Conservation (phyloP, 129 eudicot genomes). For the Flaveria linearis region DNA sequence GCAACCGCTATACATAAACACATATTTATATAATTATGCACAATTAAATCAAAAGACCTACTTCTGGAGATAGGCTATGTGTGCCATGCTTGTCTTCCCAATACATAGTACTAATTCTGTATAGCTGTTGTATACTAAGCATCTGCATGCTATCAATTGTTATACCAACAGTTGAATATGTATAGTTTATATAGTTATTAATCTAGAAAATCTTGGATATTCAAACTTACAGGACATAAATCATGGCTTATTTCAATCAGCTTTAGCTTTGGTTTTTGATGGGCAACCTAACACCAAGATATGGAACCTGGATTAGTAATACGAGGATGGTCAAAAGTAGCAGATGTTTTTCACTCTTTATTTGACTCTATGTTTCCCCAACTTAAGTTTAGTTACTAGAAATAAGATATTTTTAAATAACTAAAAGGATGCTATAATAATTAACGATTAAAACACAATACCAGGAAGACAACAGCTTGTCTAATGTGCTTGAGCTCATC, state of each 20-base stretch:
- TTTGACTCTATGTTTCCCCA: background rate
- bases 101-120: slow-evolving; percentile 94
- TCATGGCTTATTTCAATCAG: slow-evolving; percentile 85
- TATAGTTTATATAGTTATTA: background rate
- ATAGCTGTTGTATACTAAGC: slow-evolving; percentile 87
- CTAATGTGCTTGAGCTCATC: slow-evolving; percentile 98
- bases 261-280: slow-evolving; percentile 79
- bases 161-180: slow-evolving; percentile 25
- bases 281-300: slow-evolving; percentile 60
- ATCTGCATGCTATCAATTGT: slow-evolving; percentile 47
- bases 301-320: slow-evolving; percentile 16
- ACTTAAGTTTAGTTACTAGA: background rate
- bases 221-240: slow-evolving; percentile 81
- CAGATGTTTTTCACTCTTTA: background rate
- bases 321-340: background rate
- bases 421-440: background rate
- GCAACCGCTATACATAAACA: background rate
- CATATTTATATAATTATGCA: background rate
- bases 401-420: slow-evolving; percentile 1
- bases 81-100: slow-evolving; percentile 97
- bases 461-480: slow-evolving; percentile 98
- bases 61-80: slow-evolving; percentile 83
- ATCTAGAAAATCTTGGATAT: slow-evolving; percentile 15
- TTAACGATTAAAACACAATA: slow-evolving; percentile 34
- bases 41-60: slow-evolving; percentile 32